Evolutionary conservation across 129 eudicot species (phyloP), one percentile per base, ranked within the genome.

Genomic region (Deinandra increscens): DNA sequence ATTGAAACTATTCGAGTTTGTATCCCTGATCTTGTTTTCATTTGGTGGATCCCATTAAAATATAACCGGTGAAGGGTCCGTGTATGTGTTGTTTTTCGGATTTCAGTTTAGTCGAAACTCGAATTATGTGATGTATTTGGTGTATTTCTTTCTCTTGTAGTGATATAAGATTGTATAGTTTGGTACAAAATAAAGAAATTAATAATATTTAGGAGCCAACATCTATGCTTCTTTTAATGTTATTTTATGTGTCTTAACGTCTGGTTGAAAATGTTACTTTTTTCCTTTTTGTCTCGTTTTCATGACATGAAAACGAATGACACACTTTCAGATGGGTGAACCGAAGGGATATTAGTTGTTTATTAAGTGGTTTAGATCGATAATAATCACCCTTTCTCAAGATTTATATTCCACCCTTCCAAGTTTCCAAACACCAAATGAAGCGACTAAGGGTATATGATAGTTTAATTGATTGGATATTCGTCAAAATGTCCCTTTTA

Each of bases 91-190:
- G 69, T 26, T 75, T 68, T 68, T 53, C 37, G 46, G 10, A 13
- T 15, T 63, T 44, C 41, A 48, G 20, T 58, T 75, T 22, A 46
- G 55, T 59, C 49, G 69, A 46, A 66, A 66, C 68, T 68, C 44
- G 59, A 58, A 6, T 9, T 33, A 22, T 66, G 29, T 75, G 68
- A 34, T 66, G 60, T 33, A 18, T 13, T 51, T 4, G 23, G 37
- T 74, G 36, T 53, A 12, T 38, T 12, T 22, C n/a, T 36, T 36
- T 37, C 9, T 20, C 33, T 19, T 34, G 13, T 58, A 23, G 62
- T 55, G 62, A 13, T 74, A 20, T n/a, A 59, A 68, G 22, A 18
- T 68, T 69, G 58, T 76, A 60, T 68, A 68, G 49, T 9, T n/a
- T 44, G 22, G 37, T 36, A 68, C 64, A 76, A 60, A 69, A 34